Base-by-base conservation (phyloP, 2,329 filamentous ascomycete genomes). In the Colletotrichum limetticola region DNA sequence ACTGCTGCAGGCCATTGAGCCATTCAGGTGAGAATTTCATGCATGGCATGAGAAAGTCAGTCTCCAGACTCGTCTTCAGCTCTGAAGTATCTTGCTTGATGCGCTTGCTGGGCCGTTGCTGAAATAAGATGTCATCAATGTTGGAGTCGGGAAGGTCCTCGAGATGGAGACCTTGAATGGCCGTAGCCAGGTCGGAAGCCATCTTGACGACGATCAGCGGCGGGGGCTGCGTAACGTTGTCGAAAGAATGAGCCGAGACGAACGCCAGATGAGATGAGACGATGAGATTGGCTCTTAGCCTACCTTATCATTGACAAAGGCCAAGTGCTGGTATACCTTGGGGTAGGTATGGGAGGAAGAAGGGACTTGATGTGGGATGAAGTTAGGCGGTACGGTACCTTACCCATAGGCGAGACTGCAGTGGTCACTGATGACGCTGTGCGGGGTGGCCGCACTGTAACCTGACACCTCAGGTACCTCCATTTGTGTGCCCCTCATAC, bases 1-100 rank as follows among this genome's bases (percentile, higher is more conserved):
- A 91, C 87, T 96, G 94, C 83, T 99, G 97, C 56, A 98, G 84
- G 68, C 90, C 90, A 81, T 98, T 95, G 72, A 99, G 89, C 95
- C 97, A 98, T 79, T 93, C 91, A 5, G 90, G 86, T 42, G 92
- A 95, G 84, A 99, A 98, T 2, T 89, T 89, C 5, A 91, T 88
- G 1, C 94, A 94, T 0, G 97, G 96, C 2, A 90, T 91, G 30
- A 99, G 86, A 78, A 96, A 97, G 59, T 93, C 91, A 67, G 88
- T 79, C 83, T 97, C 95, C 5, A 98, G 88, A 74, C 91, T 88
- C 58, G 85, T 85, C 82, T 94, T 94, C 73, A 96, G 85, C 37
- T 88, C 87, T n/a, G 91, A 86, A 52, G 88, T 86, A 82, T 88
- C 86, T 82, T 87, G 89, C 77, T 78, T 86, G 70, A 80, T 76